Percentiles rank a stretch among this genome's conserved stretches.
phyloP scores from a whole-genome alignment of 805 yeast species.

The Deakozyma indianensis region DNA sequence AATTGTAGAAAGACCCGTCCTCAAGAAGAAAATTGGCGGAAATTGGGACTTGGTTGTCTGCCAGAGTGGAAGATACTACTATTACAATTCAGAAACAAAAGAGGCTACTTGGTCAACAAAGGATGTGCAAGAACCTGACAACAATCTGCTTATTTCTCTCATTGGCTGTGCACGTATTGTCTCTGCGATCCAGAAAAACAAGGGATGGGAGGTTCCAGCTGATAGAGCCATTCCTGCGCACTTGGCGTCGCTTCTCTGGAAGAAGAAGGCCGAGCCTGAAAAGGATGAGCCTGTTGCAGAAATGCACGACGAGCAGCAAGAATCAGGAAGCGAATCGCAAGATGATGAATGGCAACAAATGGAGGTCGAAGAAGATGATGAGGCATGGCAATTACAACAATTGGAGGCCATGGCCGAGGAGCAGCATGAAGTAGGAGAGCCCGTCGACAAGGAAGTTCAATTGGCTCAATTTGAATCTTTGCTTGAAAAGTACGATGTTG shows the following conservation, averaged over 20 bases:
- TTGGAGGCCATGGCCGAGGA: neutral
- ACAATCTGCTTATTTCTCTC: neutral
- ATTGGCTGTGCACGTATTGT: neutral
- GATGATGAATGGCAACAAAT: neutral
- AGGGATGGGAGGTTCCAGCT: neutral
- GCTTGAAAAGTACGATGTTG: conserved; percentile 21
- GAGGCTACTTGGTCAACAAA: neutral
- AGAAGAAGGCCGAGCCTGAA: neutral
- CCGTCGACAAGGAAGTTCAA: conserved; percentile 1
- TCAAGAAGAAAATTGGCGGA: neutral
- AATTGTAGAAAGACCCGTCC: neutral
- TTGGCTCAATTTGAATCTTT: conserved; percentile 22
- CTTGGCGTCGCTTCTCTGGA: neutral
- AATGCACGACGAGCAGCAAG: neutral
- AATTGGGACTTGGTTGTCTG: neutral
- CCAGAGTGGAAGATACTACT: neutral
- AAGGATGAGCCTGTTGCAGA: neutral
- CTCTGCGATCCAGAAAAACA: neutral
- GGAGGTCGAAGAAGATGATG: neutral
- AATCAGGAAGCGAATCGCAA: neutral
- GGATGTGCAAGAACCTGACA: neutral
- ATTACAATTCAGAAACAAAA: neutral
- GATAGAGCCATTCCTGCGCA: neutral
- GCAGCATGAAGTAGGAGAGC: neutral
- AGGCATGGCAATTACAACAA: neutral